Percentiles rank a stretch among this genome's conserved stretches.
Evolutionary conservation across 495 filamentous ascomycete genomes (phyloP).

Genomic region (Bacidia gigantensis): DNA sequence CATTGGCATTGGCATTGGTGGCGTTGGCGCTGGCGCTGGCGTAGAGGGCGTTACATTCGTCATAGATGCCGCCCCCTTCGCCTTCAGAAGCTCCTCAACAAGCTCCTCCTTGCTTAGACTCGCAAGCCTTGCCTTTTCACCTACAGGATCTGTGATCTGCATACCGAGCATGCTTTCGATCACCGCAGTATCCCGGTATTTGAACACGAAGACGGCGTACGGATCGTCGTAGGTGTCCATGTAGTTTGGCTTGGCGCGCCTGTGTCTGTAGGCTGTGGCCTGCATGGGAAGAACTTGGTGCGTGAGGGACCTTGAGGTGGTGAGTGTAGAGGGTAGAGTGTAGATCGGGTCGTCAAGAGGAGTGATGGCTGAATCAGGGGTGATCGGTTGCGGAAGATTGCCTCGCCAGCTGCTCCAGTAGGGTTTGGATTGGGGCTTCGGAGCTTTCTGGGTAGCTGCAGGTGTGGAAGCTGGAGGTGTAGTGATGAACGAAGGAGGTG

Average conservation of each 20-base stretch:
- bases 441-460: not conserved
- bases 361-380: not conserved
- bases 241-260: slow-evolving; percentile 24
- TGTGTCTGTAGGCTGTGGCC: slow-evolving; percentile 25
- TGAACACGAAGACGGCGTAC: slow-evolving; percentile 36
- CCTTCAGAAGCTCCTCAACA: slow-evolving; percentile 13
- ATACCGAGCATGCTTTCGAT: slow-evolving; percentile 8
- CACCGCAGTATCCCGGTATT: slow-evolving; percentile 25
- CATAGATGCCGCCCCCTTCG: not conserved
- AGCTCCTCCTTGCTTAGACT: slow-evolving; percentile 14
- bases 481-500: not conserved
- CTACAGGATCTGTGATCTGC: slow-evolving; percentile 2
- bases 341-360: slow-evolving; percentile 6
- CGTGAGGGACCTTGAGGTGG: slow-evolving; percentile 8
- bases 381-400: not conserved
- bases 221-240: slow-evolving; percentile 28
- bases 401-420: slow-evolving; percentile 14
- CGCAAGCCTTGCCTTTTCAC: slow-evolving; percentile 11
- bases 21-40: not conserved
- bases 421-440: slow-evolving; percentile 5
- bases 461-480: not conserved
- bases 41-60: not conserved
- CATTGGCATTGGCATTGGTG: no score
- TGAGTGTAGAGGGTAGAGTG: slow-evolving; percentile 8
- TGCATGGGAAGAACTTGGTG: slow-evolving; percentile 25